phyloP scores from a whole-genome alignment of 2,329 filamentous ascomycete genomes.

The Laburnicola sp. region DNA sequence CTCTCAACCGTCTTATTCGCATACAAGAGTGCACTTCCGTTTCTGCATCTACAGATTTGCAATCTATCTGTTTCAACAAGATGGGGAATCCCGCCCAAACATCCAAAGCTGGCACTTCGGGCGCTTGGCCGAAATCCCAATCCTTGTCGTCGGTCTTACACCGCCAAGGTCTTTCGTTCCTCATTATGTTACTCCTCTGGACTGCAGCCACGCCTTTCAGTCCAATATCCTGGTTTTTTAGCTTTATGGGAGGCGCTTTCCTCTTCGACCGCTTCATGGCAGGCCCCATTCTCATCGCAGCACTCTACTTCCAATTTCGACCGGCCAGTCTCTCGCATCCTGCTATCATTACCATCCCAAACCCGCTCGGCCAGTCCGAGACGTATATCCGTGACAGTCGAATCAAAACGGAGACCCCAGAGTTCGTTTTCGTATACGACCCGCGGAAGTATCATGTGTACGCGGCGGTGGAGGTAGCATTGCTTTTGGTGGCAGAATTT shows the following conservation, averaged over 20 bases:
- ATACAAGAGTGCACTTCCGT: no score
- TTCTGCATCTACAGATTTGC: no score
- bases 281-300: conserved; percentile 10
- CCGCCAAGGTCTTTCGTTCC: conserved; percentile 10
- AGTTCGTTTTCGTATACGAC: conserved; percentile 8
- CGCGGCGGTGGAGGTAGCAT: not conserved
- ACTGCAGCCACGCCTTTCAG: conserved; percentile 15
- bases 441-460: conserved; percentile 10
- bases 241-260: conserved; percentile 10
- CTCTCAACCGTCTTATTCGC: no score
- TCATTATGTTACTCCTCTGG: conserved; percentile 9
- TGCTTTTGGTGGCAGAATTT: conserved; percentile 7
- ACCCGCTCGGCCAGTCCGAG: not conserved
- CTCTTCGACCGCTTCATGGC: conserved; percentile 16
- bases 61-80: no score
- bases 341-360: not conserved
- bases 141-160: not conserved
- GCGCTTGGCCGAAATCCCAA: no score
- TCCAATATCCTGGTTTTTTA: conserved; percentile 11
- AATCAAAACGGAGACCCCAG: no score
- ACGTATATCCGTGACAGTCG: no score
- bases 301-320: conserved; percentile 15
- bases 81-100: no score
- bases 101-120: no score
- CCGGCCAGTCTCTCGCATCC: not conserved